Base-by-base conservation (phyloP, 306 rosid species). In the Dryas octopetala region DNA sequence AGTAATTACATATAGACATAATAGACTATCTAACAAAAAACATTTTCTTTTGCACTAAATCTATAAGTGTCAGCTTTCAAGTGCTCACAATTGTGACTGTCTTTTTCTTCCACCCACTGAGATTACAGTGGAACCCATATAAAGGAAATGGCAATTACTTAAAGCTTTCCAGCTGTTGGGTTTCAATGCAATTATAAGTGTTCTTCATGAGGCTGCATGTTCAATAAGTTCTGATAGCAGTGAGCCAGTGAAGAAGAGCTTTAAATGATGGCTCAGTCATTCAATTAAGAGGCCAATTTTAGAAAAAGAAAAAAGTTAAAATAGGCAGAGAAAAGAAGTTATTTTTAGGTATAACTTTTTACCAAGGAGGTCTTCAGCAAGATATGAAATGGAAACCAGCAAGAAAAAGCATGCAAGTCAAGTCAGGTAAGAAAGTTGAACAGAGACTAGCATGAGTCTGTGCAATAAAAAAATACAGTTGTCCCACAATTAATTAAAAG, bases 301-400 rank as follows among this genome's bases (percentile, higher is more conserved):
- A 54, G 55, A 40, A 62, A 58, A 46, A 32, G 38, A 32, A 32
- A 32, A 32, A 32, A 2, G 41, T 44, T 2, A 3, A 49, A 17
- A 52, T 0, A 17, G 49, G n/a, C 5, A 9, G 9, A 50, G 40
- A 41, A 41, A 66, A 45, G 44, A 15, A 71, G 32, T 60, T n/a
- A 44, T 32, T 59, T 71, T 81, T 59, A n/a, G 60, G 54, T 59
- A n/a, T 51, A 48, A 51, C 57, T 40, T 50, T 57, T 49, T 6
- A 9, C 16, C 13, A 26, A 43, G 7, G 11, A 70, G 53, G 62
- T 70, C 53, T 66, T 65, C 17, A 40, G 28, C 38, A 60, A 52
- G 61, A 51, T 51, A 15, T 60, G 66, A 62, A 82, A 68, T 67
- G 82, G 79, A 57, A 82, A 77, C 82, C 79, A 77, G 76, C 73